Evolutionary conservation across 2,329 filamentous ascomycete genomes (phyloP).

Genomic region (Bipolaris bicolor): DNA sequence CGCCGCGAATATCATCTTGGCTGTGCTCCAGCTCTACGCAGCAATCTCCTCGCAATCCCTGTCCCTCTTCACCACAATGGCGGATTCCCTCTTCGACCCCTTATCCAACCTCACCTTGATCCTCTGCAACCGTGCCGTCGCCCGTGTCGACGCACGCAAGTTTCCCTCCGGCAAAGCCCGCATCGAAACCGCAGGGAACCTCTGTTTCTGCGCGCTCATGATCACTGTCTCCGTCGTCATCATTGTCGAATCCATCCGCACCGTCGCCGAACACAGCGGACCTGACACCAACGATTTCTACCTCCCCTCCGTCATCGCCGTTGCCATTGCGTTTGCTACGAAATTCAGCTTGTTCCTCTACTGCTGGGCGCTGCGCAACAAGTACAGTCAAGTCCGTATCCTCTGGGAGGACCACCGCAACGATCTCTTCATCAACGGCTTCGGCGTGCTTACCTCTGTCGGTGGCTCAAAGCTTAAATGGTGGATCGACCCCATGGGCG

Average conservation of each 20-base stretch:
- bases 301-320: slow-evolving; percentile 82
- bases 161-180: slow-evolving; percentile 94
- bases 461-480: slow-evolving; percentile 85
- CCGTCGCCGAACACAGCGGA: slow-evolving; percentile 62
- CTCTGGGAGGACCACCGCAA: slow-evolving; percentile 98
- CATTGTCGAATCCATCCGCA: slow-evolving; percentile 81
- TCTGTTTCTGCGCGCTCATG: slow-evolving; percentile 97
- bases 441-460: slow-evolving; percentile 89
- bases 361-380: slow-evolving; percentile 88
- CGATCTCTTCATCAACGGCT: slow-evolving; percentile 94
- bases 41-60: slow-evolving; percentile 87
- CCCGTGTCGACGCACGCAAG: slow-evolving; percentile 79
- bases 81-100: slow-evolving; percentile 92
- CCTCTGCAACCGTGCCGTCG: slow-evolving; percentile 84
- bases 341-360: slow-evolving; percentile 87
- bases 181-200: slow-evolving; percentile 94
- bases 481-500: slow-evolving; percentile 95
- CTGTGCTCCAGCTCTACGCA: slow-evolving; percentile 84
- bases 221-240: slow-evolving; percentile 88
- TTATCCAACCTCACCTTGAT: slow-evolving; percentile 88
- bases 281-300: slow-evolving; percentile 68
- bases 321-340: slow-evolving; percentile 80
- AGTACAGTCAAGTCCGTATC: slow-evolving; percentile 89
- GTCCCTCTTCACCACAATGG: slow-evolving; percentile 96
- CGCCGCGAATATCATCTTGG: slow-evolving; percentile 78